Evolutionary conservation across 2,329 filamentous ascomycete species (phyloP), one percentile per base, ranked within the genome.

Genomic region (Diaporthe ilicicola): DNA sequence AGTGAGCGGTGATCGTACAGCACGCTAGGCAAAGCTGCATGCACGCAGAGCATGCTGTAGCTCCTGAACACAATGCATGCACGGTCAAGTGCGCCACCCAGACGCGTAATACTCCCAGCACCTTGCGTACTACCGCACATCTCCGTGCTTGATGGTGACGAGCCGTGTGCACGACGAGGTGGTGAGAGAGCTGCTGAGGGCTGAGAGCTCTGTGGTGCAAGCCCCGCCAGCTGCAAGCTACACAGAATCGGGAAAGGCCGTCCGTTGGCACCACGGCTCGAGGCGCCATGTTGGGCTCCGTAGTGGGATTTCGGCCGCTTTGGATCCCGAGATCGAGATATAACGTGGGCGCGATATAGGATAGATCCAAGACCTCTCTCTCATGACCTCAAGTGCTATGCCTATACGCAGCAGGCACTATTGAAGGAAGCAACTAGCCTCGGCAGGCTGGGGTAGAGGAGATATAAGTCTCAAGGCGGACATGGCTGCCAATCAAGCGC

Each of bases 241-340:
- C 59, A 17, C 42, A 48, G 42, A 19, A 34, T 62, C 27, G 27
- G 59, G 59, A 62, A 48, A 48, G 44, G 42, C 27, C 42, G 15
- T 62, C 59, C 59, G 59, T 62, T 48, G 59, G 59, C 17, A 27
- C 17, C 42, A 48, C 59, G 59, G 59, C 27, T 48, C 59, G 59
- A 48, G 46, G 59, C 59, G 42, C 59, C 42, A 48, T 9, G 42
- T 34, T 64, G 24, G 59, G 59, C 29, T 44, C 22, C 19, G 44
- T 37, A 13, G 59, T 64, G 59, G 59, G 59, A 50, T 64, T 64
- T 22, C 59, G 59, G 59, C 32, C 59, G 44, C 32, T 64, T 64
- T 64, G 59, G 34, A 50, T 37, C 19, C 59, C 44, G 59, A 34
- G 59, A 64, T 64, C 44, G 59, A 64, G 44, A 64, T 64, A 64